Percentiles rank a stretch among this genome's conserved stretches.
Conservation (phyloP, 2,329 filamentous ascomycete genomes). For the Calonectria pauciramosa region DNA sequence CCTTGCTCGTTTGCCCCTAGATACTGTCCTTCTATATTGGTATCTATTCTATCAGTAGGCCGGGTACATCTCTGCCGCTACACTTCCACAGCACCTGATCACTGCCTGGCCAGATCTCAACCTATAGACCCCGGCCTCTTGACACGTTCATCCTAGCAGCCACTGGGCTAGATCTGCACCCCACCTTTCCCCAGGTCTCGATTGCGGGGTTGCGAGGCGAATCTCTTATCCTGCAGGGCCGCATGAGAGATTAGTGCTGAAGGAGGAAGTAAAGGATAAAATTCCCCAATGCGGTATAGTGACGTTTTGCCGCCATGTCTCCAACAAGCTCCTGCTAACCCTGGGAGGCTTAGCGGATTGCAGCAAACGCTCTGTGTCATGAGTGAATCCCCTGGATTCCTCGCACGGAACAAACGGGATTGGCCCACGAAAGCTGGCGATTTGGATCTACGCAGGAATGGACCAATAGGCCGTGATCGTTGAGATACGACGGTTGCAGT, state of each 20-base stretch:
- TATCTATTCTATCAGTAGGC: not conserved
- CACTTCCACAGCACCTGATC: not conserved
- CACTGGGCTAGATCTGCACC: not conserved
- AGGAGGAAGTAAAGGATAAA: not conserved
- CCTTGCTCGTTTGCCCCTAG: no score
- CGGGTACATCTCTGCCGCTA: no score
- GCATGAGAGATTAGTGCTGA: not conserved
- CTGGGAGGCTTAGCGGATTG: not conserved
- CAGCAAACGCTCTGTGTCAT: not conserved
- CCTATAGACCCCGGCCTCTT: no score
- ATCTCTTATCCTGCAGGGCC: not conserved
- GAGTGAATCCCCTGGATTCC: not conserved
- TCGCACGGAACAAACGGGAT: not conserved
- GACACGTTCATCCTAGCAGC: not conserved
- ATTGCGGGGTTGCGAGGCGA: not conserved
- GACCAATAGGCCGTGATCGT: no score
- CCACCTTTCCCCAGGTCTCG: not conserved
- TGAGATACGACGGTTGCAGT: no score
- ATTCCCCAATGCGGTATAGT: not conserved
- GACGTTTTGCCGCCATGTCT: not conserved
- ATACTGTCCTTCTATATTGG: not conserved
- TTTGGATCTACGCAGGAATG: no score
- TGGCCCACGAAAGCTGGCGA: not conserved
- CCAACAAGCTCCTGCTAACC: not conserved
- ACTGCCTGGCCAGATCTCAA: not conserved